These are phyloP conservation scores for Carex kokanica DNA, from an alignment of 176 grass and related monocot genomes.

Conservation along the genomic window DNA sequence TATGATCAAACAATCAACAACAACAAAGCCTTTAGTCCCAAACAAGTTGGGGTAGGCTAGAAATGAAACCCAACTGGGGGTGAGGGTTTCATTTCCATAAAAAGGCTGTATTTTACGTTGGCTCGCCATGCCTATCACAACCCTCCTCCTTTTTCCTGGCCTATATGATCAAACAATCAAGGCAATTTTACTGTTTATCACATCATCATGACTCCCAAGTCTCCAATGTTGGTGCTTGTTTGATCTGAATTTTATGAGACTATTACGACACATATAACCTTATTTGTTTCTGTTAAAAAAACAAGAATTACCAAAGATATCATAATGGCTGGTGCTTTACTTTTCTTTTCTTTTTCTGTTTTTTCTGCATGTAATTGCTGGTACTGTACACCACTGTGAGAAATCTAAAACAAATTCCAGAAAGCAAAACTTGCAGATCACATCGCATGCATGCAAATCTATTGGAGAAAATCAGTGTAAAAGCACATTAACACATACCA, in stretches of 20 bases:
- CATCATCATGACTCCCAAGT: neutral
- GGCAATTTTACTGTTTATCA: constrained; percentile 25
- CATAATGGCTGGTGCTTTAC: neutral
- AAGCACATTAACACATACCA: constrained; percentile 43
- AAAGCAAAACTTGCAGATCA: neutral
- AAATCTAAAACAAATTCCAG: neutral
- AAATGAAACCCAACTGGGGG: too few species aligned
- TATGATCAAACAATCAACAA: constrained; percentile 84
- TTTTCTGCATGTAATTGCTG: neutral
- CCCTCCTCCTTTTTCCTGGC: too few species aligned
- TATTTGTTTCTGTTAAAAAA: neutral
- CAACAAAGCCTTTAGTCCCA: too few species aligned
- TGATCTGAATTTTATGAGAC: neutral
- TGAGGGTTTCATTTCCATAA: too few species aligned
- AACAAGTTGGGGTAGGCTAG: too few species aligned
- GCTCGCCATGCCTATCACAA: too few species aligned
- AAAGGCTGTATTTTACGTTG: too few species aligned
- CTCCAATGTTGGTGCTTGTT: neutral
- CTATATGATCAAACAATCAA: constrained; percentile 87
- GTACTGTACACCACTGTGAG: neutral
- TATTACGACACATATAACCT: neutral
- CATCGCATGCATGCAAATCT: neutral
- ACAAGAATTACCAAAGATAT: neutral
- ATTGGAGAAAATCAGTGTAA: neutral
- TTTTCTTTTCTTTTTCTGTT: too few species aligned